These are phyloP conservation scores for Hypoxylon sp. DNA, from an alignment of 2,329 filamentous ascomycete genomes.

Conservation along the genomic window DNA sequence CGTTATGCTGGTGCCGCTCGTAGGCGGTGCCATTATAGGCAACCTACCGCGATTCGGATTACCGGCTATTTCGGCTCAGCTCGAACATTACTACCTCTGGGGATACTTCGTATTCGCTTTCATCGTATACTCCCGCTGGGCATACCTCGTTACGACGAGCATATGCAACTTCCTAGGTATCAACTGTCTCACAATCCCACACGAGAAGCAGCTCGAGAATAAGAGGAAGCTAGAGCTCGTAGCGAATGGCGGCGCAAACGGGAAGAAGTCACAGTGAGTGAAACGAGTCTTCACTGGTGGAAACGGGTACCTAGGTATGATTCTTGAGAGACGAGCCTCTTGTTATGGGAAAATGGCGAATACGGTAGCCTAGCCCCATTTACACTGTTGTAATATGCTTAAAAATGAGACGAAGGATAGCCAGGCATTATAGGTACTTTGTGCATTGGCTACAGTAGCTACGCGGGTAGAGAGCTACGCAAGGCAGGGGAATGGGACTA, in stretches of 20 bases:
- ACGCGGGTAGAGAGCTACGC: background rate
- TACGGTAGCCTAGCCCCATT: background rate
- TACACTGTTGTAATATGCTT: slow-evolving; percentile 33
- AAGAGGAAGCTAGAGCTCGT: slow-evolving; percentile 54
- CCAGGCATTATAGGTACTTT: background rate
- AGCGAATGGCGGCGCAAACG: slow-evolving; percentile 44
- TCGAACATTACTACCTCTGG: slow-evolving; percentile 85
- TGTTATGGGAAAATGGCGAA: slow-evolving; percentile 2
- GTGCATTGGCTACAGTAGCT: slow-evolving; percentile 12
- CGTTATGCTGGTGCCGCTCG: slow-evolving; percentile 85
- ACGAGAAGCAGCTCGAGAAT: slow-evolving; percentile 70
- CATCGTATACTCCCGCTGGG: slow-evolving; percentile 94
- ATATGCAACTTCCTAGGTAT: slow-evolving; percentile 95
- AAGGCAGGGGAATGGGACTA: background rate
- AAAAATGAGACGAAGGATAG: slow-evolving; percentile 7
- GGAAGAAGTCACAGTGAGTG: slow-evolving; percentile 50
- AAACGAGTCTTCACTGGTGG: background rate
- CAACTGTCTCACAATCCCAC: slow-evolving; percentile 89
- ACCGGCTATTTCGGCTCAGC: slow-evolving; percentile 70
- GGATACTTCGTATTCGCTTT: slow-evolving; percentile 85
- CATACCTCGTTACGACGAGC: slow-evolving; percentile 86
- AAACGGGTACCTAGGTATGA: background rate
- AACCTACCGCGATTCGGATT: slow-evolving; percentile 86
- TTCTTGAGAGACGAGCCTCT: slow-evolving; percentile 20
- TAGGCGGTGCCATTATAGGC: slow-evolving; percentile 84